Base-by-base conservation (phyloP, 805 yeast genomes). In the Clavispora phyllophila region DNA sequence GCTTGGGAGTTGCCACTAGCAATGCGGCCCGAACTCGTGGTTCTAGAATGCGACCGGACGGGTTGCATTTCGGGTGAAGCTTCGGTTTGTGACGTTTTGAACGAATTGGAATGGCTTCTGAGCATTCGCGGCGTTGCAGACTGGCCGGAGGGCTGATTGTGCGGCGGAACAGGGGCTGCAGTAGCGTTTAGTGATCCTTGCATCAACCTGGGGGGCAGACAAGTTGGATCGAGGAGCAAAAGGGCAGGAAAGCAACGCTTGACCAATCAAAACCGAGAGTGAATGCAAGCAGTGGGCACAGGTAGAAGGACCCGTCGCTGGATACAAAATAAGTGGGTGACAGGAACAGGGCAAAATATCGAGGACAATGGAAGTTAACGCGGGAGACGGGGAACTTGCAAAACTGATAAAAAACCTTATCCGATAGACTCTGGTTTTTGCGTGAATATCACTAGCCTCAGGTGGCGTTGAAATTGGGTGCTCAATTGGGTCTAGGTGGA, bases 71-170 rank as follows among this genome's bases (percentile, higher is more conserved):
- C 34, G n/a, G n/a, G 27, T 4, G 20, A 14, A 9, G 19, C 12
- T 13, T 37, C 34, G 8, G 34, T 4, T 18, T 37, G 26, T 13
- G 37, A 24, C 12, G 15, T 15, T n/a, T 40, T 42, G 33, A 41
- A 40, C 9, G 49, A 40, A 35, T 43, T 42, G 29, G 48, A 45
- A 25, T 76, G 75, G 53, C 77, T 78, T 51, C 84, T 69, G 37
- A 81, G 62, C 87, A 82, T 82, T 51, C 87, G 63, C 8, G 87
- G 85, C 1, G 87, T 81, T 2, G 87, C 87, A 2, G 84, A 85
- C 13, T 62, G 71, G 22, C 40, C 40, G 24, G 47, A 26, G 13
- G 34, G 14, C 25, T 12, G 34, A 12, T 14, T 12, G 5, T 36
- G 24, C 15, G 32, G 14, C 32, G 19, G 33, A 17, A 15, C 20